Evolutionary conservation across 306 rosid species (phyloP), one percentile per base, ranked within the genome.

Genomic region (Fragaria ananassa): DNA sequence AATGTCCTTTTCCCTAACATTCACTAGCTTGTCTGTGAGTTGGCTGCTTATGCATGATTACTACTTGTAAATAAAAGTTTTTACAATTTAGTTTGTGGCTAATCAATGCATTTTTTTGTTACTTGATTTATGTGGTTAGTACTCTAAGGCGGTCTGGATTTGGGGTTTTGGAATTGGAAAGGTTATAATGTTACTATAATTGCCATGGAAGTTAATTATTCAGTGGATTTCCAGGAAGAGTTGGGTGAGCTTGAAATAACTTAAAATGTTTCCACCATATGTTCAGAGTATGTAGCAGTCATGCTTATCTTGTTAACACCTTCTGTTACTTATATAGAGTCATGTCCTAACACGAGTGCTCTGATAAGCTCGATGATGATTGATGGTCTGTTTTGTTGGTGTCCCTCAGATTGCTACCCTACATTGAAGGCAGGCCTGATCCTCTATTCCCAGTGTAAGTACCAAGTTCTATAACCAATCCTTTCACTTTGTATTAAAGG

Each of bases 381-480:
- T 64, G 69, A 46, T 58, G 68, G 31, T 54, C 42, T 58, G 50
- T 81, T 75, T 56, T 79, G 65, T 71, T 83, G 71, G 68, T 83
- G 66, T 80, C 41, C 44, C 58, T 66, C 82, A 92, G 97, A 49
- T 87, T 92, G 79, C 82, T 87, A 44, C 79, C 77, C 46, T 80
- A 56, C 77, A 66, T 84, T 37, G 93, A 90, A 76, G 81, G 63
- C 78, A 83, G 44, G 69, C 81, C 86, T 3, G 97, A 92, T 86
- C 90, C 97, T 34, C 88, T 92, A 50, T 88, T 88, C 46, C 93
- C 97, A 62, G 34, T 76, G 97, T 92, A 84, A 79, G 68, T 14
- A 62, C 42, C 68, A 14, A 31, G 85, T 79, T 81, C 77, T 63
- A 57, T 60, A 23, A 60, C 80, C 78, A 68, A 31, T 75, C 23